phyloP scores from a whole-genome alignment of 1,284 basidiomycete species.

The Trichosporon asahii region DNA sequence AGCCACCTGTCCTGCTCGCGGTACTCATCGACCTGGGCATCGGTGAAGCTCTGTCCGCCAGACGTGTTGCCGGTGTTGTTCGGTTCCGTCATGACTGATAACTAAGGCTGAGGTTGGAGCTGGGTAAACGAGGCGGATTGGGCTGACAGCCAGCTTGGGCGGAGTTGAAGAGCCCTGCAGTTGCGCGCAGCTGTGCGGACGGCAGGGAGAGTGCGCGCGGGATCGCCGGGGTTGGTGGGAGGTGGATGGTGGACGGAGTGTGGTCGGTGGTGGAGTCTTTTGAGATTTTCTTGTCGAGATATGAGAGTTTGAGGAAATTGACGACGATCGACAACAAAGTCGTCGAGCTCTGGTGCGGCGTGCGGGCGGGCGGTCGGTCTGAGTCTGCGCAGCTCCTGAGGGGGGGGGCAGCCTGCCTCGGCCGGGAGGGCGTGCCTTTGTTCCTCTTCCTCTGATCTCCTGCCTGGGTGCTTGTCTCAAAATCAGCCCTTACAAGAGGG shows the following conservation, averaged over 20 bases:
- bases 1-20: slow-evolving; percentile 87
- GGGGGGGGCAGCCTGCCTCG: background rate
- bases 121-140: background rate
- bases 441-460: background rate
- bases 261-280: background rate
- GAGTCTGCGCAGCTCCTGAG: background rate
- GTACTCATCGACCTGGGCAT: slow-evolving; percentile 86
- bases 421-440: background rate
- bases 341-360: background rate
- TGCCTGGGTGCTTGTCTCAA: background rate
- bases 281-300: background rate
- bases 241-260: background rate
- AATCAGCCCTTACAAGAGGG: background rate
- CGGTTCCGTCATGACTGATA: background rate
- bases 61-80: background rate
- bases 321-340: slow-evolving; percentile 2
- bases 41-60: slow-evolving; percentile 60
- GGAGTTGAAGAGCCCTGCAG: background rate
- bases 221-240: background rate
- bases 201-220: background rate
- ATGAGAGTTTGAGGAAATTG: slow-evolving; percentile 9
- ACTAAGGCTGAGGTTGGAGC: background rate
- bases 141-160: background rate
- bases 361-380: background rate
- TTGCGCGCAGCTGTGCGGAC: background rate